Conservation (phyloP, 2,329 filamentous ascomycete genomes). For the Aspergillus fijiensis region DNA sequence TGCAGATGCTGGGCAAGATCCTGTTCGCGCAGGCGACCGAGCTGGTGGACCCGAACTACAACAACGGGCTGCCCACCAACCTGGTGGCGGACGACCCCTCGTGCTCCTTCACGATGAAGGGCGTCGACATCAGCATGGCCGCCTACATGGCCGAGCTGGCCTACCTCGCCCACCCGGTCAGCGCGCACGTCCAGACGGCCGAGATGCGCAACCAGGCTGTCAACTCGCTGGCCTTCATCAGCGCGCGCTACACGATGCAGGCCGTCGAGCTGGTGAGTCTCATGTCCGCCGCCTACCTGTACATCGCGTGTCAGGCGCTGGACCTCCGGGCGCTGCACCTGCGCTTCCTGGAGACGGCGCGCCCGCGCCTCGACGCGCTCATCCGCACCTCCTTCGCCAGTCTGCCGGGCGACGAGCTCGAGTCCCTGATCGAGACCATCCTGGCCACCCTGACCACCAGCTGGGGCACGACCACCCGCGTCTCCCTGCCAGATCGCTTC, state of each 20-base stretch:
- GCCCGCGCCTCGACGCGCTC: slow-evolving; percentile 13
- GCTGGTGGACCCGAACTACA: slow-evolving; percentile 59
- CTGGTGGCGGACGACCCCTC: slow-evolving; percentile 59
- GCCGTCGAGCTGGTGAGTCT: slow-evolving; percentile 56
- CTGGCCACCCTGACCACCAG: background rate
- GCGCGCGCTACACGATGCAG: slow-evolving; percentile 55
- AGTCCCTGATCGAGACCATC: background rate
- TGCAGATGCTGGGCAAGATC: slow-evolving; percentile 60
- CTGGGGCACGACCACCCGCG: background rate
- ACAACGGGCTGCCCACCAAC: slow-evolving; percentile 62
- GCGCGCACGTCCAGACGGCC: slow-evolving; percentile 61
- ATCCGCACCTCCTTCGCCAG: slow-evolving; percentile 9
- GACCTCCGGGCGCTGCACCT: slow-evolving; percentile 47
- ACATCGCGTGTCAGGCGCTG: slow-evolving; percentile 58
- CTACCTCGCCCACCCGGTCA: slow-evolving; percentile 61
- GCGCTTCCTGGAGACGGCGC: slow-evolving; percentile 22
- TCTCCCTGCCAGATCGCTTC: background rate
- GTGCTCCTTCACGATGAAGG: slow-evolving; percentile 60
- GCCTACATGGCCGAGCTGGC: slow-evolving; percentile 62
- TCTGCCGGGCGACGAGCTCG: background rate
- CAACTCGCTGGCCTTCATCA: slow-evolving; percentile 63
- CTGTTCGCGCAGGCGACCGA: slow-evolving; percentile 64
- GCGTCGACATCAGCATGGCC: slow-evolving; percentile 64
- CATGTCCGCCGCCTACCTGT: slow-evolving; percentile 55
- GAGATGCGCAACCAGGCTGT: slow-evolving; percentile 68